Conservation (phyloP, 805 yeast species). For the Komagataella mondaviorum region DNA sequence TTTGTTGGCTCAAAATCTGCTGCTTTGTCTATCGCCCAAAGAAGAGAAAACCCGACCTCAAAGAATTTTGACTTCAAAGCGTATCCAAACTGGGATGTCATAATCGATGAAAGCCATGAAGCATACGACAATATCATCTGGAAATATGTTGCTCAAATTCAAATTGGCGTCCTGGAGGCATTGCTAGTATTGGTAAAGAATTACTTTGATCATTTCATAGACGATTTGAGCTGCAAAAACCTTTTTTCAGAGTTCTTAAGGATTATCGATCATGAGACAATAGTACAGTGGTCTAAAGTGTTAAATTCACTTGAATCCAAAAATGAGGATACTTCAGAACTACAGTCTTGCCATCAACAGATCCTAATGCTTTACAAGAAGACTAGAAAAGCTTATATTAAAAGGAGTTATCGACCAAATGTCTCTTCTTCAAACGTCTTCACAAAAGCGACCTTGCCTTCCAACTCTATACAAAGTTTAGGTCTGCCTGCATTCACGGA, state of each 20-base stretch:
- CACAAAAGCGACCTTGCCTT: conserved; percentile 23
- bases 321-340: conserved; percentile 7
- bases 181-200: conserved; percentile 55
- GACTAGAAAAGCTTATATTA: conserved; percentile 56
- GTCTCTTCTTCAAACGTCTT: conserved; percentile 16
- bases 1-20: conserved; percentile 53
- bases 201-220: conserved; percentile 65
- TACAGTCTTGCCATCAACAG: conserved; percentile 10
- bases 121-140: conserved; percentile 36
- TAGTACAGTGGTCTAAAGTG: conserved; percentile 32
- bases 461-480: conserved; percentile 18
- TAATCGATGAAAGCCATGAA: conserved; percentile 19
- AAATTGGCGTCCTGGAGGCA: conserved; percentile 71
- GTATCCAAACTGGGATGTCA: conserved; percentile 45
- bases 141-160: conserved; percentile 61
- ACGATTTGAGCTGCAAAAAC: conserved; percentile 45
- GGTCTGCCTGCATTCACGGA: conserved; percentile 27
- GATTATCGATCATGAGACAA: conserved; percentile 53
- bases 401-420: conserved; percentile 55
- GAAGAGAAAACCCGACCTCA: conserved; percentile 1
- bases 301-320: conserved; percentile 13
- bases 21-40: conserved; percentile 33
- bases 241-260: conserved; percentile 53
- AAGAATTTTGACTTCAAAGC: conserved; percentile 1
- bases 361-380: conserved; percentile 39